Evolutionary conservation across 2,329 filamentous ascomycete species (phyloP).

Genomic region (Talaromyces sp.): DNA sequence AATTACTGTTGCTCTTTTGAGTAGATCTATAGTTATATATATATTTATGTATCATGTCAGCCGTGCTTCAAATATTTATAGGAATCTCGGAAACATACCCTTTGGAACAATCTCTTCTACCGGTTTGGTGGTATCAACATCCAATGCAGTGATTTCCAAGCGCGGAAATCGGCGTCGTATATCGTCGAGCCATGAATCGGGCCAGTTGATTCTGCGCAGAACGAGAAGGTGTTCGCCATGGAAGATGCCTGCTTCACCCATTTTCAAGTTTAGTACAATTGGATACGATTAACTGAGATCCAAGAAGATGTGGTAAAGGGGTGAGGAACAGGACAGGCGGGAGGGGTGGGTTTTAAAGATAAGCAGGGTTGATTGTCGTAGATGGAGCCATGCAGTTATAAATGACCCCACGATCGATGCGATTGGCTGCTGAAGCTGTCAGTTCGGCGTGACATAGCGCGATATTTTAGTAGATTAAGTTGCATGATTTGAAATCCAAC

Average conservation of each 20-base stretch:
- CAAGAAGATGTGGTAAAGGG: background rate
- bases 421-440: slow-evolving; percentile 6
- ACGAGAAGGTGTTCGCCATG: slow-evolving; percentile 8
- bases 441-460: slow-evolving; percentile 1
- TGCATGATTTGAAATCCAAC: background rate
- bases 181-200: slow-evolving; percentile 9
- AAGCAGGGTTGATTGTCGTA: background rate
- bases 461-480: background rate
- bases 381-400: background rate
- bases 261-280: background rate
- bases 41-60: background rate
- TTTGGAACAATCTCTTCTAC: slow-evolving; percentile 11
- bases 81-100: background rate
- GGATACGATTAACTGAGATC: background rate
- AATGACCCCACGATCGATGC: background rate
- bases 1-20: slow-evolving; percentile 8
- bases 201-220: slow-evolving; percentile 3
- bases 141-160: slow-evolving; percentile 3
- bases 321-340: background rate
- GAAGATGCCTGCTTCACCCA: slow-evolving; percentile 10
- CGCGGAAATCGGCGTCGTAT: slow-evolving; percentile 7
- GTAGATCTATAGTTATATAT: slow-evolving; percentile 10
- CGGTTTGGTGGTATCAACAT: slow-evolving; percentile 3
- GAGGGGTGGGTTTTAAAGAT: background rate
- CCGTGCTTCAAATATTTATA: background rate